phyloP scores from a whole-genome alignment of 768 basidiomycete genomes.

The Boletus subparvulus region DNA sequence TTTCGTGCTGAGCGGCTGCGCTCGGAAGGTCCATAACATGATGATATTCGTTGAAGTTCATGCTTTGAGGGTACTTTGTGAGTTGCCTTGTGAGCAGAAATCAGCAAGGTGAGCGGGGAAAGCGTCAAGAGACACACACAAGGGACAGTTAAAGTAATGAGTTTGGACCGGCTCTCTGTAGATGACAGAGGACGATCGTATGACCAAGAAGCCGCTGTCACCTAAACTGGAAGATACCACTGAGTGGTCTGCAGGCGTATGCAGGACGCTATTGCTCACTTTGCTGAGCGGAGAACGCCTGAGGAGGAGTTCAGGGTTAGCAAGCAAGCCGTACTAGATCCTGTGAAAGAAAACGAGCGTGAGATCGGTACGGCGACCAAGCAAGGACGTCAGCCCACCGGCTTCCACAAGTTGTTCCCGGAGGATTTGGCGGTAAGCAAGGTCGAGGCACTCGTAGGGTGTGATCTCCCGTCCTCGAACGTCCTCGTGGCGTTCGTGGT shows the following conservation, averaged over 20 bases:
- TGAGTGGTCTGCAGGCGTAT: conserved; percentile 2
- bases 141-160: conserved; percentile 36
- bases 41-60: conserved; percentile 9
- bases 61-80: conserved; percentile 34
- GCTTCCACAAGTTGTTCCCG: conserved; percentile 60
- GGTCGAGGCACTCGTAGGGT: conserved; percentile 66
- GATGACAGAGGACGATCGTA: conserved; percentile 64
- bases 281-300: conserved; percentile 72
- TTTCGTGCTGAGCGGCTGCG: conserved; percentile 45
- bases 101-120: background rate
- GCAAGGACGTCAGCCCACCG: conserved; percentile 37
- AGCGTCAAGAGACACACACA: conserved; percentile 23
- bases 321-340: conserved; percentile 83
- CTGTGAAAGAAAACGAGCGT: conserved; percentile 35
- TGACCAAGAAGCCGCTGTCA: conserved; percentile 75
- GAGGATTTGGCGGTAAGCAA: conserved; percentile 70
- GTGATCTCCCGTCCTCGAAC: conserved; percentile 70
- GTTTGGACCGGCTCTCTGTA: conserved; percentile 40
- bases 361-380: background rate
- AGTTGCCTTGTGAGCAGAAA: conserved; percentile 26
- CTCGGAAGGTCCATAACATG: conserved; percentile 36
- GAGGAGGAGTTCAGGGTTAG: conserved; percentile 73
- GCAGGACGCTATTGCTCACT: conserved; percentile 44
- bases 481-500: conserved; percentile 63
- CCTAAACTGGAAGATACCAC: conserved; percentile 51